A percentile compares a stretch with the other conserved stretches of the same genome.
phyloP scores from a whole-genome alignment of 2,329 filamentous ascomycete genomes.

The Colletotrichum trifolii region DNA sequence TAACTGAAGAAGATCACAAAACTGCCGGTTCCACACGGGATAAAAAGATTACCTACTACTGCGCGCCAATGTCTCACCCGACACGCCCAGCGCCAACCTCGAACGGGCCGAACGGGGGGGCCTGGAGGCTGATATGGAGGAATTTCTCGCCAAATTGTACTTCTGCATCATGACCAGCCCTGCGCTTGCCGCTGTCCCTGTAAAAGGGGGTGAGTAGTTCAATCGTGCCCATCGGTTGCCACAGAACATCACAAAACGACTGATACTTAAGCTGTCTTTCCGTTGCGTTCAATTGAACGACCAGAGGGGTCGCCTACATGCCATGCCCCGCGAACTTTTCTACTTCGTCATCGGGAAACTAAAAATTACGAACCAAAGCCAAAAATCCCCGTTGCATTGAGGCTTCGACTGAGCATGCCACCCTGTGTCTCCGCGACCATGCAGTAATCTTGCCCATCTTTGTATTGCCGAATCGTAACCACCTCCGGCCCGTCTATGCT shows the following conservation, averaged over 20 bases:
- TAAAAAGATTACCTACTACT: background rate
- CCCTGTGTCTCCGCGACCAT: slow-evolving; percentile 23
- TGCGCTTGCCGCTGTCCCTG: background rate
- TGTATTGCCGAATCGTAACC: slow-evolving; percentile 37
- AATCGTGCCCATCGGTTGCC: background rate
- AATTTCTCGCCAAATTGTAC: background rate
- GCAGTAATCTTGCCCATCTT: slow-evolving; percentile 35
- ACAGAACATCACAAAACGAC: background rate
- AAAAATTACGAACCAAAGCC: slow-evolving; percentile 34
- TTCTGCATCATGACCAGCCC: slow-evolving; percentile 12
- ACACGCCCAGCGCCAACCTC: slow-evolving; percentile 2
- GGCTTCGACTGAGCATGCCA: slow-evolving; percentile 24
- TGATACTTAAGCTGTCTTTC: slow-evolving; percentile 12
- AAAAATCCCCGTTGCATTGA: slow-evolving; percentile 29
- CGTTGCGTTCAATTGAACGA: slow-evolving; percentile 32
- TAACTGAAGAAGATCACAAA: background rate
- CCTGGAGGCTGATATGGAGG: background rate
- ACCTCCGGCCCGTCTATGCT: slow-evolving; percentile 38
- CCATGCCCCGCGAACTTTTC: slow-evolving; percentile 26
- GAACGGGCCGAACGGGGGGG: background rate
- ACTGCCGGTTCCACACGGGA: background rate
- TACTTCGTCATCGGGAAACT: slow-evolving; percentile 30
- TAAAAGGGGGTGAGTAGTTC: background rate
- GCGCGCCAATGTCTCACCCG: slow-evolving; percentile 19
- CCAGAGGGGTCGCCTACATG: slow-evolving; percentile 29